Base-by-base conservation (phyloP, 352 stramenopile genomes). In the Globisporangium ultimum region DNA sequence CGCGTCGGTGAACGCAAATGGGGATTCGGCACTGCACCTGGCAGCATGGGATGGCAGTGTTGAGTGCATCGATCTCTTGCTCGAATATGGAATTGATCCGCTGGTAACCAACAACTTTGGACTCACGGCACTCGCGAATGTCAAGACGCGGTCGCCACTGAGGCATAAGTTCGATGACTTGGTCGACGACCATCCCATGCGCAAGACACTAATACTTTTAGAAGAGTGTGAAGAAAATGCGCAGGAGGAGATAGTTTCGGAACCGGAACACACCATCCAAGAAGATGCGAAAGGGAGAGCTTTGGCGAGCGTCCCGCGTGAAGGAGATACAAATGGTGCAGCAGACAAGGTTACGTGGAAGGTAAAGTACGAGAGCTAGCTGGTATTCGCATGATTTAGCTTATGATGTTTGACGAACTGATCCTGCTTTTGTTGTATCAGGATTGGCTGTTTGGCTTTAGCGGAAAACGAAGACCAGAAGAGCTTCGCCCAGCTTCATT, bases 131-230 rank as follows among this genome's bases (percentile, higher is more conserved):
- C 66, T 89, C 4, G 66, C 65, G 6, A 91, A 91, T 22, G 53
- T 89, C 49, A 80, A 78, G 65, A 86, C 72, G 21, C 70, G 78
- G 38, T 87, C 76, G n/a, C 72, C 74, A 1, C 55, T 90, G 51
- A 68, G 80, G 0, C 78, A 88, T 59, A 84, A 83, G n/a, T 86
- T 90, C 45, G 72, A 88, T 18, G 76, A 87, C 48, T 59, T 90
- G 20, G 55, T 66, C 8, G 49, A 62, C 24, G 67, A 77, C 11
- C 80, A 90, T 32, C 76, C 74, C 2, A 87, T 90, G 61, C 59
- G 67, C 1, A 64, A 60, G 40, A 85, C 76, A 11, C 64, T 90
- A 0, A 18, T 68, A 13, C 43, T 88, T 3, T 51, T 90, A 9
- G 72, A 87, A 38, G 70, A 79, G 32, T 63, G 63, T 8, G 63